Evolutionary conservation across 768 basidiomycete species (phyloP).

Genomic region (Tulasnella sp.): DNA sequence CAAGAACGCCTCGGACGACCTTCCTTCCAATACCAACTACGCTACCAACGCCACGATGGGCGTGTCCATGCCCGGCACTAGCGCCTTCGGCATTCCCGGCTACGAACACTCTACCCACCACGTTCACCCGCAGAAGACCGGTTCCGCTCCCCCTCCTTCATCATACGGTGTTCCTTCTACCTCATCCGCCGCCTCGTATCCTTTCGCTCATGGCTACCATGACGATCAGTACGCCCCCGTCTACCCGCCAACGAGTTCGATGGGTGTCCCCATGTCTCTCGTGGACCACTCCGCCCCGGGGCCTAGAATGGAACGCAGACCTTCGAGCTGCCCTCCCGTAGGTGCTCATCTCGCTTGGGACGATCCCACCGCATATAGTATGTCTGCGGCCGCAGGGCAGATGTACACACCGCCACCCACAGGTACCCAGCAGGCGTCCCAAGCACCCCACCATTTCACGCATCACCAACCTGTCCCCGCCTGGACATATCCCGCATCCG

Average conservation of each 20-base stretch:
- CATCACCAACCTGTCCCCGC: conserved; percentile 1
- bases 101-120: conserved; percentile 3
- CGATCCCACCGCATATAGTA: no score
- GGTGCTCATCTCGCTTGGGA: conserved; percentile 10
- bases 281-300: not conserved
- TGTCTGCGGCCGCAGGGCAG: no score
- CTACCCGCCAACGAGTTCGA: not conserved
- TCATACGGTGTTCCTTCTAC: not conserved
- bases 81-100: not conserved
- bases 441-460: not conserved
- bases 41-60: not conserved
- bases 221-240: not conserved
- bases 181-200: no score
- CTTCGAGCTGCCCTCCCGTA: conserved; percentile 13
- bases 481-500: not conserved
- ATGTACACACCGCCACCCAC: not conserved
- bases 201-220: no score
- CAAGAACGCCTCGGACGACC: not conserved
- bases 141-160: not conserved
- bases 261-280: not conserved
- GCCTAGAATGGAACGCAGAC: conserved; percentile 8
- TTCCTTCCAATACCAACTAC: no score
- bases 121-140: not conserved
- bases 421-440: not conserved
- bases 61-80: not conserved